Percentiles rank a stretch among this genome's conserved stretches.
Evolutionary conservation across 768 basidiomycete species (phyloP).

Genomic region (Lactarius psammicola): DNA sequence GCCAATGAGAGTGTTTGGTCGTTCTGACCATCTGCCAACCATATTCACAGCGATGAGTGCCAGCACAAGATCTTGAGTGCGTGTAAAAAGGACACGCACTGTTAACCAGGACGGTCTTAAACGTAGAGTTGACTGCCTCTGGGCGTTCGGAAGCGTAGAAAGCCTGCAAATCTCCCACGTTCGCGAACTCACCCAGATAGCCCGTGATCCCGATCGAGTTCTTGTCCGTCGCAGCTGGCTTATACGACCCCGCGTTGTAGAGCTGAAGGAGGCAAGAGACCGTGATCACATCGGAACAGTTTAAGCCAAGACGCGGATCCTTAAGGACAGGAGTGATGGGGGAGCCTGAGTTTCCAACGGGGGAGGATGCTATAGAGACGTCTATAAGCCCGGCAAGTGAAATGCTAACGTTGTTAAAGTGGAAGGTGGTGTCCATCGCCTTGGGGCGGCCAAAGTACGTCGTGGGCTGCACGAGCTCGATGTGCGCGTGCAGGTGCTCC

Average conservation of each 20-base stretch:
- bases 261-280: conserved; percentile 36
- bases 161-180: conserved; percentile 25
- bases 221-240: conserved; percentile 23
- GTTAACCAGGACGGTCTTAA: conserved; percentile 16
- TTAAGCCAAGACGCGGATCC: conserved; percentile 34
- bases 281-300: conserved; percentile 38
- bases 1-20: conserved; percentile 21
- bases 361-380: not conserved
- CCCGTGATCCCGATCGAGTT: conserved; percentile 39
- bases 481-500: conserved; percentile 51
- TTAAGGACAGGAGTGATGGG: not conserved
- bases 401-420: conserved; percentile 19
- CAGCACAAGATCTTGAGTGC: not conserved
- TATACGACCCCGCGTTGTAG: conserved; percentile 37
- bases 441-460: conserved; percentile 59
- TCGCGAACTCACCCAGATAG: conserved; percentile 39
- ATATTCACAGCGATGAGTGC: not conserved
- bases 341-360: not conserved
- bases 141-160: conserved; percentile 26
- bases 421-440: conserved; percentile 43
- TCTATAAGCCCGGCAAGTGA: not conserved
- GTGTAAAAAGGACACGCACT: conserved; percentile 3
- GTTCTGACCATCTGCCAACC: conserved; percentile 26
- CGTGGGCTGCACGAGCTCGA: conserved; percentile 71
- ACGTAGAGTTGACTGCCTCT: conserved; percentile 24